phyloP scores from a whole-genome alignment of 345 rosid species.

The Abelmoschus esculentus region DNA sequence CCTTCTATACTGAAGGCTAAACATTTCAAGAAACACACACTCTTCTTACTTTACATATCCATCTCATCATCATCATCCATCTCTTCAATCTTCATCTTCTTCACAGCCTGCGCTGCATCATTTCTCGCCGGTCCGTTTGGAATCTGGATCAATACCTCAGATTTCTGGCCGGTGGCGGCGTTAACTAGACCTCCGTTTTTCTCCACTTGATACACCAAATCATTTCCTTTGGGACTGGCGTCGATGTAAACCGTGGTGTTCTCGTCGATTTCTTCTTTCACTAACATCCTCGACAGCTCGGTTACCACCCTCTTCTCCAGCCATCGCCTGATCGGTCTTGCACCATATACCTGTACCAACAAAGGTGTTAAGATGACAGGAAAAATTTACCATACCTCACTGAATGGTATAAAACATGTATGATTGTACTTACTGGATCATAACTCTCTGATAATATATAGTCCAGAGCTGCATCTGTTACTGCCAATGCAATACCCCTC shows the following conservation, averaged over 20 bases:
- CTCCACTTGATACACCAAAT: conserved; percentile 51
- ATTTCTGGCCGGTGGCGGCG: conserved; percentile 61
- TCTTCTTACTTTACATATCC: conserved; percentile 14
- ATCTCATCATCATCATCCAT: conserved; percentile 29
- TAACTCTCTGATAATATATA: conserved; percentile 62
- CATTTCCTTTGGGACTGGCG: conserved; percentile 32
- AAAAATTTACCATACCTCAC: no score
- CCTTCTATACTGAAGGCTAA: no score
- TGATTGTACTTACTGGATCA: conserved; percentile 57
- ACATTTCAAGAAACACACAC: no score
- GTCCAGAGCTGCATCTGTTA: conserved; percentile 74
- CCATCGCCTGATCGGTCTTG: conserved; percentile 93
- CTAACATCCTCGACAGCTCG: conserved; percentile 67
- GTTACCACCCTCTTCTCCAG: conserved; percentile 90
- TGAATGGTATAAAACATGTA: background rate
- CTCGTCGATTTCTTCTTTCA: conserved; percentile 80
- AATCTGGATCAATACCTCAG: conserved; percentile 61
- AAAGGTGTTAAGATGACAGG: background rate
- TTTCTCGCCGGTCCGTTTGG: conserved; percentile 28
- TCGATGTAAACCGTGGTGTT: conserved; percentile 78
- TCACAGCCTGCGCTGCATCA: conserved; percentile 72
- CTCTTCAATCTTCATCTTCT: conserved; percentile 85
- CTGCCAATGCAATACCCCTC: conserved; percentile 75
- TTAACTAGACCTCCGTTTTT: conserved; percentile 76
- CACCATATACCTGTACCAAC: conserved; percentile 51